These are phyloP conservation scores for Acacia crassicarpa DNA, from an alignment of 306 rosid species.

Conservation along the genomic window DNA sequence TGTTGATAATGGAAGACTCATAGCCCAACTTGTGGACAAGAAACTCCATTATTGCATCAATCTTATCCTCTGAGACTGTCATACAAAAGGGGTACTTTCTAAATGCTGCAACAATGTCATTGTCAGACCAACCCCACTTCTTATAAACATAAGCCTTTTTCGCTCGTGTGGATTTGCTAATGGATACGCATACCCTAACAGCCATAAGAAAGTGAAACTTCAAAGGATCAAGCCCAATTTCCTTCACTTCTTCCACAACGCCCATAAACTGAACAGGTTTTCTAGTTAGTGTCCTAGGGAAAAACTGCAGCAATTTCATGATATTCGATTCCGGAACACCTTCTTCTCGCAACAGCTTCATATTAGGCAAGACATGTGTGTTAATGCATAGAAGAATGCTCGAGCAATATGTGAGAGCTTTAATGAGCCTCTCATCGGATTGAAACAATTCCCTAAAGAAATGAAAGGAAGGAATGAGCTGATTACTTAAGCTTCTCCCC, in stretches of 20 bases:
- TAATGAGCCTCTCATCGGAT: not conserved
- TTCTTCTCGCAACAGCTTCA: not conserved
- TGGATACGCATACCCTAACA: not conserved
- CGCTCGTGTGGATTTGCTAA: not conserved
- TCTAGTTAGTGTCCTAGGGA: not conserved
- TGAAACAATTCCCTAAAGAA: not conserved
- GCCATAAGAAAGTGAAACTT: not conserved
- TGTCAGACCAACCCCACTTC: conserved; percentile 24
- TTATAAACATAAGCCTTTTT: conserved; percentile 7
- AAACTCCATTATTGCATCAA: not conserved
- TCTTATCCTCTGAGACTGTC: not conserved
- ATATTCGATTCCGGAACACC: not conserved
- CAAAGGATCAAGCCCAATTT: not conserved
- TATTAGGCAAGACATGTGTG: not conserved
- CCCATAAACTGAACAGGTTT: not conserved
- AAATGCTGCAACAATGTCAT: not conserved
- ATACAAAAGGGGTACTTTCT: not conserved
- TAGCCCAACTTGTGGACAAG: not conserved
- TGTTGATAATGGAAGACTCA: not conserved
- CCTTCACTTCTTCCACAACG: not conserved
- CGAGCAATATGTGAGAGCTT: not conserved
- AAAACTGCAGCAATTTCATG: not conserved
- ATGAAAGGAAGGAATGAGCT: conserved; percentile 4
- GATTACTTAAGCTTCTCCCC: not conserved
- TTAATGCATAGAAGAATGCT: not conserved